phyloP scores from a whole-genome alignment of 352 stramenopile genomes.

The Phytophthora lateralis region DNA sequence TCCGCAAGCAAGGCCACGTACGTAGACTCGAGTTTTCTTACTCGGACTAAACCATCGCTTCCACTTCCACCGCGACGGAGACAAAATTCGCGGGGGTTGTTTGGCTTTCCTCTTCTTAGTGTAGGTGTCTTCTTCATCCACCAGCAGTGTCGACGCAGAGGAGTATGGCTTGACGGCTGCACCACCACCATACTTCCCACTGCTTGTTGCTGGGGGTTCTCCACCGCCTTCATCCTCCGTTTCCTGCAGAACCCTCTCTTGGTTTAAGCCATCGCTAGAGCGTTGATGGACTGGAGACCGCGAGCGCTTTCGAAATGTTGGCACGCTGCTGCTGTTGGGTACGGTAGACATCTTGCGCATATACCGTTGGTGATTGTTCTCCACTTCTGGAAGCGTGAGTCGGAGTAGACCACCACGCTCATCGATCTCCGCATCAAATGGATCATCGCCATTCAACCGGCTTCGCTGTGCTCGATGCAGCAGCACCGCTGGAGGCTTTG shows the following conservation, averaged over 20 bases:
- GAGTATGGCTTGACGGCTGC: constrained; percentile 26
- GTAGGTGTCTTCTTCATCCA: constrained; percentile 16
- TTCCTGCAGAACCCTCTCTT: constrained; percentile 1
- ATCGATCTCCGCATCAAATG: constrained; percentile 62
- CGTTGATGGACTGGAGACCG: constrained; percentile 1
- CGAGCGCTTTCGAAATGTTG: constrained; percentile 13
- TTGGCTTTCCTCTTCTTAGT: constrained; percentile 21
- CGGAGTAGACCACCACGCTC: constrained; percentile 40
- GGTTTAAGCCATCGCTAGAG: constrained; percentile 1
- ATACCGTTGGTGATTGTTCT: constrained; percentile 53
- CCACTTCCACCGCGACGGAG: constrained; percentile 25
- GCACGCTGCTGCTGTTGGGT: neutral
- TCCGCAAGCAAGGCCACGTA: constrained; percentile 13
- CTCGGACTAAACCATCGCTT: constrained; percentile 30
- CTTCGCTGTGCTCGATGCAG: constrained; percentile 16
- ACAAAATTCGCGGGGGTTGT: constrained; percentile 17
- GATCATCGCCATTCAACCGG: constrained; percentile 2
- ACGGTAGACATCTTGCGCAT: constrained; percentile 43
- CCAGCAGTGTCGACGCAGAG: constrained; percentile 27
- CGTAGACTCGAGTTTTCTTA: constrained; percentile 47
- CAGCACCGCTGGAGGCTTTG: constrained; percentile 31
- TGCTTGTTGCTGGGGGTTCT: constrained; percentile 1
- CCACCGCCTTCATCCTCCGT: neutral
- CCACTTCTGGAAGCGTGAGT: constrained; percentile 32
- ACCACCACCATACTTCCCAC: neutral